Evolutionary conservation across 2,329 filamentous ascomycete species (phyloP), one percentile per base, ranked within the genome.

Genomic region (Penicillium rolfsii): DNA sequence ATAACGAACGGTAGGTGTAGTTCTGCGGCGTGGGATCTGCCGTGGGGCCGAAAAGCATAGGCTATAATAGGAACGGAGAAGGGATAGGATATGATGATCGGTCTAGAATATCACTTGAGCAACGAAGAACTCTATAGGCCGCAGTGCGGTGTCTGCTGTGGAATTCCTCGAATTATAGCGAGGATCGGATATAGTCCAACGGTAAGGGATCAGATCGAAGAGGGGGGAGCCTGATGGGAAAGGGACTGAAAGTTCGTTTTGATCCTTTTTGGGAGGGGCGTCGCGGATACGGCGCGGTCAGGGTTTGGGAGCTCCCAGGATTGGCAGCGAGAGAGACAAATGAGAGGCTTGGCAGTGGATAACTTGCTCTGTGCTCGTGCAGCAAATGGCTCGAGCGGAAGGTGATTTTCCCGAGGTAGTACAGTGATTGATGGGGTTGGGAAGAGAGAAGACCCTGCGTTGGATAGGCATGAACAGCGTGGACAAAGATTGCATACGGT

Each of bases 381-480:
- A 40, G 35, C 35, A 52, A 28, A 59, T 62, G 57, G 48, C 60
- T 60, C 53, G 54, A 54, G 57, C 59, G 55, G 45, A 60, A 50
- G 26, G 50, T 14, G 64, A 66, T 62, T 62, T 66, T 64, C 66
- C 64, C 62, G 63, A 64, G 57, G 64, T 69, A 45, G 41, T 28
- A 69, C 67, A 57, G 52, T 60, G 65, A 68, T 66, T 61, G 66
- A 60, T 63, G 59, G 58, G 60, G 58, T 63, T 64, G 65, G 60
- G 28, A 57, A 64, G 49, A 64, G 55, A 57, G 64, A 63, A 45
- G 62, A 66, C 61, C 66, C 66, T 68, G 62, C 66, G 62, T 64
- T 64, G 49, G 22, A 50, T 36, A 53, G 38, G 26, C 16, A 55
- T 26, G 54, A 35, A 58, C 19, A 28, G 53, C 35, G 55, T 50